These are phyloP conservation scores for Solanum hybrid DNA, from an alignment of 305 asterid species.

Conservation along the genomic window DNA sequence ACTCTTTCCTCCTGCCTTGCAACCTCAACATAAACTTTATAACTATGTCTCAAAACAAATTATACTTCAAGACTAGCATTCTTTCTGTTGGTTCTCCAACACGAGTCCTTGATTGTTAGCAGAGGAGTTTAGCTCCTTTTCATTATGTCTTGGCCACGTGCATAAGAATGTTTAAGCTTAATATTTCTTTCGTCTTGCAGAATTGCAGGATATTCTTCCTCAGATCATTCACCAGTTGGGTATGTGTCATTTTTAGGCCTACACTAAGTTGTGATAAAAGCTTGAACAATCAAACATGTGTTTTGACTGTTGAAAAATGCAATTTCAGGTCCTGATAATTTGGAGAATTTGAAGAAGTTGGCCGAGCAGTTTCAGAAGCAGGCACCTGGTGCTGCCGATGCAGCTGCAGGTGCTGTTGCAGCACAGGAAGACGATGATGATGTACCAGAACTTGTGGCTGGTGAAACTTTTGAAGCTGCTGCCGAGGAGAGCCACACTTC, in stretches of 20 bases:
- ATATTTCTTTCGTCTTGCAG: constrained; percentile 20
- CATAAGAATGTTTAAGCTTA: not conserved
- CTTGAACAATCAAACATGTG: not conserved
- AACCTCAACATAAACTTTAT: not conserved
- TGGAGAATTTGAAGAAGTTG: constrained; percentile 71
- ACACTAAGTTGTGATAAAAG: not conserved
- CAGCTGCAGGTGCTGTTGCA: constrained; percentile 21
- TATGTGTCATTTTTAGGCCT: constrained; percentile 12
- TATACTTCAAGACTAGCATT: not conserved
- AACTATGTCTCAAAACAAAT: not conserved
- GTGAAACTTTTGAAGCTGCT: constrained; percentile 68
- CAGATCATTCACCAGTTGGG: constrained; percentile 69
- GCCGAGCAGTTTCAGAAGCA: constrained; percentile 79
- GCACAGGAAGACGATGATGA: constrained; percentile 54
- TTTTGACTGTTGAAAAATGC: not conserved
- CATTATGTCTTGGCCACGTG: not conserved
- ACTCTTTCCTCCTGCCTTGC: not conserved
- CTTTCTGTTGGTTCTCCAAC: not conserved
- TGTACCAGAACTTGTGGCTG: constrained; percentile 62
- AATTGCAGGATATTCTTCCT: constrained; percentile 72
- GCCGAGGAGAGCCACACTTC: constrained; percentile 49
- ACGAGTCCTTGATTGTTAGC: not conserved
- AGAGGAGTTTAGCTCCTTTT: not conserved
- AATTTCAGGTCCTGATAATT: constrained; percentile 72
- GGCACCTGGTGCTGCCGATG: constrained; percentile 33